phyloP scores from a whole-genome alignment of 108 stramenopile genomes.

The Skeletonema grethae region DNA sequence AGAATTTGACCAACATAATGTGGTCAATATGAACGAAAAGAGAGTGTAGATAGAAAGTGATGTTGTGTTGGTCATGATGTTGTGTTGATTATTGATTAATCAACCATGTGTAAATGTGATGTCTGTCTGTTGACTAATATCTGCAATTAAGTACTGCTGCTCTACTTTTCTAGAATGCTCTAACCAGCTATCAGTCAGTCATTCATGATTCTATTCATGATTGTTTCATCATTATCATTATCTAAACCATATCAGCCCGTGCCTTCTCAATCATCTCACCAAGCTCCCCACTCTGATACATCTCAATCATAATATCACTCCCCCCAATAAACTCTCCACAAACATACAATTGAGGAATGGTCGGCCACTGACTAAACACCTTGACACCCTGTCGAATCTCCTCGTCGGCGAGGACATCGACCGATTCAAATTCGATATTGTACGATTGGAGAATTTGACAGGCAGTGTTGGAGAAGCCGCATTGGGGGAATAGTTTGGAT shows the following conservation, averaged over 20 bases:
- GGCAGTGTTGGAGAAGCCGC: constrained; percentile 96
- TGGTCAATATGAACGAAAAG: not conserved
- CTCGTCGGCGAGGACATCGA: constrained; percentile 67
- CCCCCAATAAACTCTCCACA: constrained; percentile 98
- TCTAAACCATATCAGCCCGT: constrained; percentile 52
- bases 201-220: not conserved
- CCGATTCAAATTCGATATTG: constrained; percentile 83
- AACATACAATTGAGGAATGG: constrained; percentile 98
- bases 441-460: constrained; percentile 85
- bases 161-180: not conserved
- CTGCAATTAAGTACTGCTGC: constrained; percentile 1
- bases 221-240: not conserved
- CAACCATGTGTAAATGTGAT: not conserved
- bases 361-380: constrained; percentile 93
- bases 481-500: constrained; percentile 93
- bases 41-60: not conserved
- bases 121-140: not conserved
- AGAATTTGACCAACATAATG: no score
- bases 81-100: not conserved
- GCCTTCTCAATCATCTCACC: constrained; percentile 66
- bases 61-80: not conserved
- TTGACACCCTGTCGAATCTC: constrained; percentile 87
- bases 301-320: constrained; percentile 91
- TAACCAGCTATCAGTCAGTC: no score
- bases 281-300: constrained; percentile 89